These are phyloP conservation scores for Fusarium sp. DNA, from an alignment of 2,329 filamentous ascomycete species.

Conservation along the genomic window DNA sequence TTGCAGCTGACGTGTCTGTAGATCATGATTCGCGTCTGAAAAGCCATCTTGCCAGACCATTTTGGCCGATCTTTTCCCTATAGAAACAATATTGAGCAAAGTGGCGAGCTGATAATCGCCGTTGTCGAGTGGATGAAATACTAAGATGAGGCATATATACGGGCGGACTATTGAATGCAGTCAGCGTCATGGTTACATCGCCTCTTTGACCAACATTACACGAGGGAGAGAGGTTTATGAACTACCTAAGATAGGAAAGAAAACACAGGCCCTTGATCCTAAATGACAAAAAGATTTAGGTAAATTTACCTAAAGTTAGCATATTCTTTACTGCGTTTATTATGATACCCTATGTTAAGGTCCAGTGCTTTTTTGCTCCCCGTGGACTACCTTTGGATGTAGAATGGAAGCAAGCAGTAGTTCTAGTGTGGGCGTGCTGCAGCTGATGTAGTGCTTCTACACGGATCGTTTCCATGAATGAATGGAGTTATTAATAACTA, in stretches of 20 bases:
- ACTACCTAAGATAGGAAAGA: background rate
- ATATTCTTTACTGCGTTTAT: too few species aligned
- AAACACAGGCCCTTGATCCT: too few species aligned
- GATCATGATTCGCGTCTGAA: rapidly evolving
- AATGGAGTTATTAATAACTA: too few species aligned
- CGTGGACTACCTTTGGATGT: rapidly evolving
- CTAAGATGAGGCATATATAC: too few species aligned
- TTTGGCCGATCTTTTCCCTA: background rate
- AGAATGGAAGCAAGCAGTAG: background rate
- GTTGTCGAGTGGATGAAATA: background rate
- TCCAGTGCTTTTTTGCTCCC: too few species aligned
- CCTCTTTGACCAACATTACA: background rate
- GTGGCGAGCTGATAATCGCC: background rate
- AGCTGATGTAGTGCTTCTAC: background rate
- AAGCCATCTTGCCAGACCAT: background rate
- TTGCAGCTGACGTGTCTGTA: background rate
- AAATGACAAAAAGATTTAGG: too few species aligned
- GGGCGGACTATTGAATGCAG: background rate
- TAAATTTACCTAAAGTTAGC: too few species aligned
- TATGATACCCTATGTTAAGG: too few species aligned
- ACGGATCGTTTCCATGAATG: background rate
- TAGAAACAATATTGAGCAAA: background rate
- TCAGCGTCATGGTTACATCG: background rate
- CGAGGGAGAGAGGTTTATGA: rapidly evolving
- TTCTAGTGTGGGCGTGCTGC: rapidly evolving